A percentile compares a stretch with the other conserved stretches of the same genome.
phyloP scores from a whole-genome alignment of 2,329 filamentous ascomycete species.

The Verticillium tricorpus region DNA sequence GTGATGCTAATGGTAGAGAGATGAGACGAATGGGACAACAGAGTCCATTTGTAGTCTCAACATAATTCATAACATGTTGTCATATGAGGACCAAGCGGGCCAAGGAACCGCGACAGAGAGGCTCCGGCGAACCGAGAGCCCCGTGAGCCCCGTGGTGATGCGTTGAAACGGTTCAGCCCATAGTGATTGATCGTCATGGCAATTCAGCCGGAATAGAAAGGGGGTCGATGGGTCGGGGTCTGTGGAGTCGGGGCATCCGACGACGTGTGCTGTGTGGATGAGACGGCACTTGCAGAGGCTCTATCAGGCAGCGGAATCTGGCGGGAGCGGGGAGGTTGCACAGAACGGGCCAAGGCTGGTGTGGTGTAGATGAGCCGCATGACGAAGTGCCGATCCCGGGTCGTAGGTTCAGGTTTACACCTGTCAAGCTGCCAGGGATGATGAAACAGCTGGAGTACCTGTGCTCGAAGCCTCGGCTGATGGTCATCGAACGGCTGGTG shows the following conservation, averaged over 20 bases:
- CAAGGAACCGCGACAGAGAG: neutral
- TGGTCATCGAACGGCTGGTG: neutral
- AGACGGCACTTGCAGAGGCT: neutral
- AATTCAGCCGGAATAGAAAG: neutral
- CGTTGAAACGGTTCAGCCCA: neutral
- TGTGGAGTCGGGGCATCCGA: neutral
- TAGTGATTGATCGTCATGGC: neutral
- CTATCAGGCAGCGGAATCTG: neutral
- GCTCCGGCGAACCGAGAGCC: neutral
- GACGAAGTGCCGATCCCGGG: neutral
- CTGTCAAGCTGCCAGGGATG: neutral
- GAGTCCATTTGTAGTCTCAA: neutral
- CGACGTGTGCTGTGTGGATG: neutral
- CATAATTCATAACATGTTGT: neutral
- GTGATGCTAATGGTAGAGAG: neutral
- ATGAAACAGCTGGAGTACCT: neutral
- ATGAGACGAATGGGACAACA: neutral
- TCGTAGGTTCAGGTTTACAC: neutral
- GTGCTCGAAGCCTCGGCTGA: neutral
- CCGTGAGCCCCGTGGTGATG: neutral
- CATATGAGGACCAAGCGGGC: neutral
- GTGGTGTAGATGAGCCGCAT: neutral
- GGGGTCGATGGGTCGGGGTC: neutral
- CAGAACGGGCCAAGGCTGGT: neutral
- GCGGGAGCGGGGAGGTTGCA: neutral